phyloP scores from a whole-genome alignment of 2,329 filamentous ascomycete genomes.

The Cyclaneusma minus region DNA sequence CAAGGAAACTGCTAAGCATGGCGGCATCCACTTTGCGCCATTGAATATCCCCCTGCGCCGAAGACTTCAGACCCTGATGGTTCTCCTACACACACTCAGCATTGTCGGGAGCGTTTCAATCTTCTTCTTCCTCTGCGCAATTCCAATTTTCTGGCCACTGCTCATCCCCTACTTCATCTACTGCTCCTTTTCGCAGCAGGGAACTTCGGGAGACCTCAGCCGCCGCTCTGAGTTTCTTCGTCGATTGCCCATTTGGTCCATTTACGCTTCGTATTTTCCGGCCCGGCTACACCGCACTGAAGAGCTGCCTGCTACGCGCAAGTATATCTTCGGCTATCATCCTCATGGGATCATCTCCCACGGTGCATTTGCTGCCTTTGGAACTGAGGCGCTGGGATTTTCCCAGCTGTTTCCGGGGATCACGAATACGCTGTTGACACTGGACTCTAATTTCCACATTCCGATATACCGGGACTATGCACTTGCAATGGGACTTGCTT shows the following conservation, averaged over 20 bases:
- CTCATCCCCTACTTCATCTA: conserved; percentile 67
- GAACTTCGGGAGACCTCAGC: conserved; percentile 58
- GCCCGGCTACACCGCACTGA: conserved; percentile 75
- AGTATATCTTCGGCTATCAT: conserved; percentile 96
- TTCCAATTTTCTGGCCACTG: conserved; percentile 81
- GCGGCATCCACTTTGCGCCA: conserved; percentile 69
- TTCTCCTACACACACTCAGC: conserved; percentile 56
- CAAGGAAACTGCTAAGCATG: conserved; percentile 17
- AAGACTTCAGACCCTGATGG: conserved; percentile 63
- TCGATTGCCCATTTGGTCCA: conserved; percentile 61
- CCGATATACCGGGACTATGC: conserved; percentile 91
- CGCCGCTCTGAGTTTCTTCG: conserved; percentile 64
- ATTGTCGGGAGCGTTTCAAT: conserved; percentile 56
- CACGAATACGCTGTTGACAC: conserved; percentile 79
- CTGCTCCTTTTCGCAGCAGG: conserved; percentile 63
- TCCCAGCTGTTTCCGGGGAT: conserved; percentile 82
- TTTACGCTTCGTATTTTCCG: conserved; percentile 89
- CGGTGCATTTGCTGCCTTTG: conserved; percentile 86
- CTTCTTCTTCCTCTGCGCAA: conserved; percentile 85
- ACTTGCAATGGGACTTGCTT: conserved; percentile 73
- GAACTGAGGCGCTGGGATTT: conserved; percentile 80
- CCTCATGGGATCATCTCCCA: conserved; percentile 96
- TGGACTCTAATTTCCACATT: conserved; percentile 92
- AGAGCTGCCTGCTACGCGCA: conserved; percentile 62
- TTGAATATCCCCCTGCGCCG: conserved; percentile 56